Conservation (phyloP, 495 filamentous ascomycete species). For the Amphirosellinia nigrospora region DNA sequence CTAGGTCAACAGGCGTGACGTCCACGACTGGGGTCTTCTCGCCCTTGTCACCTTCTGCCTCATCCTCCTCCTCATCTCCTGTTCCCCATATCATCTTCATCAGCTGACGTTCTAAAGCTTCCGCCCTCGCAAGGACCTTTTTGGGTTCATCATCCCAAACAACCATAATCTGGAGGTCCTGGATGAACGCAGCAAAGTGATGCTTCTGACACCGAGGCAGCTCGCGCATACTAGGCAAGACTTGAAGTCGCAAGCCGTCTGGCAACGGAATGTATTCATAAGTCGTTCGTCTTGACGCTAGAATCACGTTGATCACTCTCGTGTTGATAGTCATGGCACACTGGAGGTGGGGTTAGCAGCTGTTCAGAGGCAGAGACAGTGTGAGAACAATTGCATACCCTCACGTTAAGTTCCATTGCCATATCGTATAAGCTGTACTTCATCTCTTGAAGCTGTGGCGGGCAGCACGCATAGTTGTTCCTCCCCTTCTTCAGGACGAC, state of each 20-base stretch:
- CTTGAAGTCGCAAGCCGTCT: slow-evolving; percentile 64
- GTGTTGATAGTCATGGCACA: slow-evolving; percentile 66
- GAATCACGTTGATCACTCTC: slow-evolving; percentile 60
- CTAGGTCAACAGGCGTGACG: slow-evolving; percentile 43
- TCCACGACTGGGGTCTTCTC: slow-evolving; percentile 40
- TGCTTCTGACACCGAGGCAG: slow-evolving; percentile 65
- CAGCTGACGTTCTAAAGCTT: slow-evolving; percentile 56
- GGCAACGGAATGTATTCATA: slow-evolving; percentile 60
- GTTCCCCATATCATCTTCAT: slow-evolving; percentile 62
- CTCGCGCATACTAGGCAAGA: slow-evolving; percentile 60
- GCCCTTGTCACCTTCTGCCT: slow-evolving; percentile 50
- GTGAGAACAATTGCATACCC: slow-evolving; percentile 28
- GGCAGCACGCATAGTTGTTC: slow-evolving; percentile 61
- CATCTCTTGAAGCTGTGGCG: slow-evolving; percentile 57
- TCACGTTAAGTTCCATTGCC: slow-evolving; percentile 62
- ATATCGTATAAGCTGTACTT: slow-evolving; percentile 56
- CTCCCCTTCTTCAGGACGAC: slow-evolving; percentile 64
- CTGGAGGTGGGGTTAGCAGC: slow-evolving; percentile 36
- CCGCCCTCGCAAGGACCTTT: slow-evolving; percentile 56
- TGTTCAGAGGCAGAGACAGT: slow-evolving; percentile 16
- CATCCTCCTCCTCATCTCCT: slow-evolving; percentile 47
- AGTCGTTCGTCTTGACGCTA: slow-evolving; percentile 48
- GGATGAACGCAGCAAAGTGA: slow-evolving; percentile 72
- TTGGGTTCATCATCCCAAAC: slow-evolving; percentile 73
- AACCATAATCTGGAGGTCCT: slow-evolving; percentile 59